These are phyloP conservation scores for Plasmodium yoelii DNA, from an alignment of 169 alveolate genomes.

Conservation along the genomic window DNA sequence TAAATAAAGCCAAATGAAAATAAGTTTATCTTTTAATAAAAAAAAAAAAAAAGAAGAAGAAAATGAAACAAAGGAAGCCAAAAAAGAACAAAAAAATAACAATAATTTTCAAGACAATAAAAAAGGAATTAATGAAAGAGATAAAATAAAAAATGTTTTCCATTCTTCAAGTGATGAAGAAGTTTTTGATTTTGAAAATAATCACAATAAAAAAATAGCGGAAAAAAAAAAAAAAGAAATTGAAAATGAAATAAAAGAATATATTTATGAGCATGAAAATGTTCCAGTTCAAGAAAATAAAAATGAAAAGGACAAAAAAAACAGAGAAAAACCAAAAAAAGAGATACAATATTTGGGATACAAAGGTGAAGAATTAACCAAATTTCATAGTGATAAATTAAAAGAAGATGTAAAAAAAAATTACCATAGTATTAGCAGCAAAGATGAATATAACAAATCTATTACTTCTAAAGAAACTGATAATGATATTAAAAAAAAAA, in stretches of 20 bases:
- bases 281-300: not conserved
- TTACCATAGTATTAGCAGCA: not conserved
- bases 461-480: not conserved
- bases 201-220: conserved; percentile 26
- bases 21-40: conserved; percentile 42
- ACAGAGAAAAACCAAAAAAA: conserved; percentile 3
- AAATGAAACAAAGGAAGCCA: not conserved
- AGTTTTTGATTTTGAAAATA: conserved; percentile 36
- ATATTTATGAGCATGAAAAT: conserved; percentile 50
- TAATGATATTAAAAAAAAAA: not conserved
- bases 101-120: not conserved
- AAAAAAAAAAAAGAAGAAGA: conserved; percentile 8
- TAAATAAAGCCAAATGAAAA: conserved; percentile 22
- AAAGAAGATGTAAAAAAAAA: not conserved
- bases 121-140: not conserved
- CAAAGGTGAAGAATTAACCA: conserved; percentile 58
- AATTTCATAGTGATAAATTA: conserved; percentile 1
- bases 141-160: conserved; percentile 22
- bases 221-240: conserved; percentile 46
- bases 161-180: conserved; percentile 45
- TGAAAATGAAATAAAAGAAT: conserved; percentile 50
- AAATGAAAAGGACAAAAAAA: conserved; percentile 4
- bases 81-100: not conserved
- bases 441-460: not conserved
- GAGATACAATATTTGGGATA: conserved; percentile 58